Conservation (phyloP, 2,329 filamentous ascomycete species). For the Nemania sp. region DNA sequence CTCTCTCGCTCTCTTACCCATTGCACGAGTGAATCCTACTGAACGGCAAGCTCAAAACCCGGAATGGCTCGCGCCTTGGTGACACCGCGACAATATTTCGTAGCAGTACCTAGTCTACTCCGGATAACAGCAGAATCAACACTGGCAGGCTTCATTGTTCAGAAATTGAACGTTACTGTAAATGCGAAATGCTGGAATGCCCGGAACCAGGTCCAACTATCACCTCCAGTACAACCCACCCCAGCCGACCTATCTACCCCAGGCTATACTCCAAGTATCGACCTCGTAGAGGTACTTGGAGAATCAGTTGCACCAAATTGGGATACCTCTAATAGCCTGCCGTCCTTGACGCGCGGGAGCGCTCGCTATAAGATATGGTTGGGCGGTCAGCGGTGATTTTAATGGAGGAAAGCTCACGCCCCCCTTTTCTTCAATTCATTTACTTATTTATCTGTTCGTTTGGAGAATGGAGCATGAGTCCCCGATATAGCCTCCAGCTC, state of each 20-base stretch:
- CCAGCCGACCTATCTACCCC: not conserved
- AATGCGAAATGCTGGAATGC: not conserved
- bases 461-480: constrained; percentile 2
- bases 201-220: too few relatives aligned
- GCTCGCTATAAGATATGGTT: constrained; percentile 13
- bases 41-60: constrained; percentile 7
- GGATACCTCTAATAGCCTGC: constrained; percentile 26
- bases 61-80: constrained; percentile 2
- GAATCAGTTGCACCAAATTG: constrained; percentile 18
- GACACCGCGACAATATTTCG: constrained; percentile 16
- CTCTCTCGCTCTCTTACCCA: too few relatives aligned
- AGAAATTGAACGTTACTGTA: not conserved
- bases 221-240: too few relatives aligned
- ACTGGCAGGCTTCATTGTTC: constrained; percentile 31
- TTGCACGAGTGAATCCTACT: not conserved
- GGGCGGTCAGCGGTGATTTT: constrained; percentile 13
- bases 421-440: not conserved
- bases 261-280: constrained; percentile 9
- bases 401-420: constrained; percentile 2
- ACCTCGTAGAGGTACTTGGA: constrained; percentile 24
- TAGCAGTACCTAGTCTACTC: constrained; percentile 2
- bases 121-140: too few relatives aligned
- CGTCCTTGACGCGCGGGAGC: constrained; percentile 7
- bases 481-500: constrained; percentile 32
- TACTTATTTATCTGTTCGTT: not conserved